Conservation (phyloP, 2,329 filamentous ascomycete species). For the Neopestalotiopsis sp. region DNA sequence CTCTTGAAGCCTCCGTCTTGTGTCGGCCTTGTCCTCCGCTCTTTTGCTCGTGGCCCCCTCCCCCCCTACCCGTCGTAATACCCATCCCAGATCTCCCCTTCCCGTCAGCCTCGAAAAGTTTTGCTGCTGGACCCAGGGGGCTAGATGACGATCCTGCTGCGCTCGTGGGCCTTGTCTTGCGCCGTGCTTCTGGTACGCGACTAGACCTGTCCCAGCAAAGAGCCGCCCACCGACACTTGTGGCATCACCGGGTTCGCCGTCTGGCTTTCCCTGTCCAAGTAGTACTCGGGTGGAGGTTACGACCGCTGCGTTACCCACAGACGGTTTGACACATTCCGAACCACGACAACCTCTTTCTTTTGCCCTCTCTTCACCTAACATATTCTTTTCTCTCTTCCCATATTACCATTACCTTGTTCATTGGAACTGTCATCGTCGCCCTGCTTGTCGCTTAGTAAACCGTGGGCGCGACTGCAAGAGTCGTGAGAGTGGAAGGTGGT, state of each 20-base stretch:
- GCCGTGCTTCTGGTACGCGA: conserved; percentile 12
- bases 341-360: not conserved
- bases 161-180: conserved; percentile 9
- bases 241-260: conserved; percentile 14
- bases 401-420: not conserved
- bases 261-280: conserved; percentile 8
- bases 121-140: not conserved
- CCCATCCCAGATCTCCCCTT: conserved; percentile 14
- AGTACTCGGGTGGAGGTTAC: conserved; percentile 11
- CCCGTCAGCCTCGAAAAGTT: conserved; percentile 14
- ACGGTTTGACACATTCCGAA: conserved; percentile 6
- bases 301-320: conserved; percentile 14
- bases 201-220: not conserved
- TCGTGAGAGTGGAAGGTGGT: conserved; percentile 21
- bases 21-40: not conserved
- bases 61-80: conserved; percentile 12
- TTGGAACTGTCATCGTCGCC: not conserved
- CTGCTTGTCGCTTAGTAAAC: not conserved
- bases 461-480: conserved; percentile 3
- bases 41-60: not conserved
- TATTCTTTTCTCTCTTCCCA: not conserved
- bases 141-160: conserved; percentile 7
- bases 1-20: not conserved
- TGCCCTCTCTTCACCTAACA: not conserved
- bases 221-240: not conserved